phyloP scores from a whole-genome alignment of 2,329 filamentous ascomycete genomes.

The Talaromyces sp. region DNA sequence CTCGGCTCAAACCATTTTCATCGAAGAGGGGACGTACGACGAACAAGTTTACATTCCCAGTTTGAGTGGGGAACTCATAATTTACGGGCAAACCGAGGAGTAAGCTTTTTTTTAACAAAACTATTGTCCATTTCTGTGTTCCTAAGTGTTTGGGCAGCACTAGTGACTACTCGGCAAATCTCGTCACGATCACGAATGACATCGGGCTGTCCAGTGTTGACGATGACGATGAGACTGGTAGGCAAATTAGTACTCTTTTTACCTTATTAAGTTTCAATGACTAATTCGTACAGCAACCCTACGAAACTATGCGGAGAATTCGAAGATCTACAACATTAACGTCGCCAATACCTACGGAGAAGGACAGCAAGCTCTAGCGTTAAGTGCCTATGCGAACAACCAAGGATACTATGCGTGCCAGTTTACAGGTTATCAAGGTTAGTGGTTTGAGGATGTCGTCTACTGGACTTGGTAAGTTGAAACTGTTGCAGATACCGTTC shows the following conservation, averaged over 20 bases:
- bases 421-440: constrained; percentile 49
- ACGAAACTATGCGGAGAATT: constrained; percentile 8
- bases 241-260: neutral
- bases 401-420: constrained; percentile 56
- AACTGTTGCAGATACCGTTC: constrained; percentile 44
- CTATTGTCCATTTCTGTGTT: too few relatives aligned
- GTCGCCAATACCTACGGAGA: constrained; percentile 15
- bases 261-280: neutral
- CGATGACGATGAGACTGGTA: constrained; percentile 19
- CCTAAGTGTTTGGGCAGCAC: constrained; percentile 27
- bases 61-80: constrained; percentile 46
- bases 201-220: constrained; percentile 12
- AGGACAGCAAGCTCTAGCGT: constrained; percentile 36
- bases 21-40: constrained; percentile 55
- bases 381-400: constrained; percentile 46
- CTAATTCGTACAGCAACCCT: constrained; percentile 1
- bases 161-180: constrained; percentile 50
- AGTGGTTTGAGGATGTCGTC: neutral
- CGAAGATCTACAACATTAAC: constrained; percentile 18
- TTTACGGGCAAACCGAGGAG: constrained; percentile 55
- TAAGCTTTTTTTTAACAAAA: constrained; percentile 3
- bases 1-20: constrained; percentile 56
- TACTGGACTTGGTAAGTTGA: neutral
- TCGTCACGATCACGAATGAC: constrained; percentile 48
- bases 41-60: constrained; percentile 55